A percentile compares a stretch with the other conserved stretches of the same genome.
phyloP scores from a whole-genome alignment of 2,329 filamentous ascomycete genomes.

The Geosmithia flava region DNA sequence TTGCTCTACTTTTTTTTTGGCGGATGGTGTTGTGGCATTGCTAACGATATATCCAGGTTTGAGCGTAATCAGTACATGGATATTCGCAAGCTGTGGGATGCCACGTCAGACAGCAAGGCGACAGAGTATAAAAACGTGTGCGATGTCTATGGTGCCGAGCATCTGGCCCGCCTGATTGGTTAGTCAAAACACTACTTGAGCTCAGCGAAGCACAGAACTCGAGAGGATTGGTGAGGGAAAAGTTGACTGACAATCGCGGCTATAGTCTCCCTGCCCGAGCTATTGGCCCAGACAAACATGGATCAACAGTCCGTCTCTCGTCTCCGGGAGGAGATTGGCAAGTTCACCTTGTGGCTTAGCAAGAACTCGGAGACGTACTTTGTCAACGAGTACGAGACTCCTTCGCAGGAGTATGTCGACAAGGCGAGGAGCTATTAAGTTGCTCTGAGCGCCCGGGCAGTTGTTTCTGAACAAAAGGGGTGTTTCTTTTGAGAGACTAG shows the following conservation, averaged over 20 bases:
- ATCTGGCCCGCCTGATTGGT: constrained; percentile 83
- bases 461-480: too few relatives aligned
- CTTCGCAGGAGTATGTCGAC: constrained; percentile 59
- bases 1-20: not conserved
- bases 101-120: constrained; percentile 40
- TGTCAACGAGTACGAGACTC: constrained; percentile 60
- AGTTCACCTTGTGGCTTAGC: constrained; percentile 76
- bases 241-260: not conserved
- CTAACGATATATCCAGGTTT: constrained; percentile 44
- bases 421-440: constrained; percentile 39
- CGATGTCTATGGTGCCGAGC: constrained; percentile 88
- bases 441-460: too few relatives aligned
- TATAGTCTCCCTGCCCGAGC: constrained; percentile 77
- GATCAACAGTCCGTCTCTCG: constrained; percentile 81
- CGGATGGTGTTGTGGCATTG: not conserved
- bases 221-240: not conserved
- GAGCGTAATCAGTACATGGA: constrained; percentile 83
- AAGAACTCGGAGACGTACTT: constrained; percentile 72
- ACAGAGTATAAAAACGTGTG: constrained; percentile 58
- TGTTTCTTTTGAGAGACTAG: too few relatives aligned
- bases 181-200: constrained; percentile 19
- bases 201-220: too few relatives aligned
- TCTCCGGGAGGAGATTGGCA: constrained; percentile 77
- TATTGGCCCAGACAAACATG: constrained; percentile 97
- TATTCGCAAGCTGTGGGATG: constrained; percentile 58